Percentiles rank a stretch among this genome's conserved stretches.
Evolutionary conservation across 371 early-diverging fungal species (phyloP).

Genomic region (Mortierella polycephala): DNA sequence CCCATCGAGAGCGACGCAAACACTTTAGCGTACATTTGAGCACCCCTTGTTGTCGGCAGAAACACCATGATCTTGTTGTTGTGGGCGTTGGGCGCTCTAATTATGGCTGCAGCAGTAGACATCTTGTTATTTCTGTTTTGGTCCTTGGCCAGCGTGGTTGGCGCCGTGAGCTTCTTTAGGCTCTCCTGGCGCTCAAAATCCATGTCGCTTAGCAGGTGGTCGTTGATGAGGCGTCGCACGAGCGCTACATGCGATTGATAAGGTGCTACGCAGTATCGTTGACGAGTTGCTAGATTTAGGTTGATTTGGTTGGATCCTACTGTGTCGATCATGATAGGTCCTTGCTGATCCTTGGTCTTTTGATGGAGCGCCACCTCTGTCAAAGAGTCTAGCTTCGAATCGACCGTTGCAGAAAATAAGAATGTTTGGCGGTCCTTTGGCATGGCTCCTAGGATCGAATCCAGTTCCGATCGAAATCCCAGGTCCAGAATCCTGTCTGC

Average conservation of each 20-base stretch:
- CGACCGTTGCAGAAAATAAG: conserved; percentile 98
- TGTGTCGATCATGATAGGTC: conserved; percentile 82
- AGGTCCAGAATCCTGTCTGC: conserved; percentile 98
- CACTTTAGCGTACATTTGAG: conserved; percentile 77
- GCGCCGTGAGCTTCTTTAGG: conserved; percentile 12
- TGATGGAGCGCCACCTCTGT: conserved; percentile 71
- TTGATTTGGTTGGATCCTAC: conserved; percentile 86
- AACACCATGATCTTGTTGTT: conserved; percentile 93
- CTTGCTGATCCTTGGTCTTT: conserved; percentile 37
- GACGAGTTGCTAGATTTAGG: conserved; percentile 78
- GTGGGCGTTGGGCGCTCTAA: not conserved
- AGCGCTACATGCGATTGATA: conserved; percentile 71
- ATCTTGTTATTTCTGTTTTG: not conserved
- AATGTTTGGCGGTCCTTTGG: conserved; percentile 93
- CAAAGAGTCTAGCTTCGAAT: conserved; percentile 82
- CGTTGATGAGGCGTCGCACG: conserved; percentile 70
- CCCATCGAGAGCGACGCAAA: conserved; percentile 57
- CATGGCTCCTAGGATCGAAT: conserved; percentile 78
- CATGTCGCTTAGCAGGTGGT: conserved; percentile 37
- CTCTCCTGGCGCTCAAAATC: conserved; percentile 29
- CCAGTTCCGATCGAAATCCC: conserved; percentile 95
- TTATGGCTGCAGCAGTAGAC: not conserved
- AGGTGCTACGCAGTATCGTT: conserved; percentile 78
- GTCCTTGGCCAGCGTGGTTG: not conserved
- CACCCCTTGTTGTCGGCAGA: conserved; percentile 83